Evolutionary conservation across 129 eudicot species (phyloP).

Genomic region (Heracleum sosnowskyi): DNA sequence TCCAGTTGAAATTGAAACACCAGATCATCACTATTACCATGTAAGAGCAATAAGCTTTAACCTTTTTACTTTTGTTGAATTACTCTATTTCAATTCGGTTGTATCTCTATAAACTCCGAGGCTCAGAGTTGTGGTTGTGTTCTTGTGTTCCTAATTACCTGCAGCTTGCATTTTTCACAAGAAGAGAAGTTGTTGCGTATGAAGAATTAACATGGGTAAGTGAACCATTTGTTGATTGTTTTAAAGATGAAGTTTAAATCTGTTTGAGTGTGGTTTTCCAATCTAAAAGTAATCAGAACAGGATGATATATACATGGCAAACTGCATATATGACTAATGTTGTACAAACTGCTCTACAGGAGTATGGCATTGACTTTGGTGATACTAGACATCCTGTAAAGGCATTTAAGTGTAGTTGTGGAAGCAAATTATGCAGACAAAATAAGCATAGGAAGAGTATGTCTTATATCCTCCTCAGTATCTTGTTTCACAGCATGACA

Average conservation of each 20-base stretch:
- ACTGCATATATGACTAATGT: neutral
- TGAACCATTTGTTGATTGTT: neutral
- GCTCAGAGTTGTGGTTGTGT: neutral
- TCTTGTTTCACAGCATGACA: neutral
- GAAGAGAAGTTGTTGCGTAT: constrained; percentile 42
- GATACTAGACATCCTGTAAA: constrained; percentile 32
- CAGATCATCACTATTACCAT: constrained; percentile 65
- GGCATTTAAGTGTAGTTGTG: constrained; percentile 43
- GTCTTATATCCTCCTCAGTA: constrained; percentile 1
- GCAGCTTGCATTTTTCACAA: constrained; percentile 60
- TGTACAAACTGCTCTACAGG: constrained; percentile 34
- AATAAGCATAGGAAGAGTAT: constrained; percentile 14
- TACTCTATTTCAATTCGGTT: neutral
- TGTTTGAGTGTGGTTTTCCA: neutral
- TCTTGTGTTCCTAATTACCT: constrained; percentile 1
- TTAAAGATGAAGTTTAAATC: neutral
- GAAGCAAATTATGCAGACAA: constrained; percentile 33
- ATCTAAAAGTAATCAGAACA: neutral
- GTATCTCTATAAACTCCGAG: neutral
- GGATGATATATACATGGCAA: neutral
- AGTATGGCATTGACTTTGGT: constrained; percentile 48
- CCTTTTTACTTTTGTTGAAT: neutral
- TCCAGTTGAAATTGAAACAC: constrained; percentile 63
- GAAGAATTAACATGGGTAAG: constrained; percentile 70
- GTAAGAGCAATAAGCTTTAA: constrained; percentile 18